Evolutionary conservation across 306 rosid species (phyloP), one percentile per base, ranked within the genome.

Genomic region (Datisca glomerata): DNA sequence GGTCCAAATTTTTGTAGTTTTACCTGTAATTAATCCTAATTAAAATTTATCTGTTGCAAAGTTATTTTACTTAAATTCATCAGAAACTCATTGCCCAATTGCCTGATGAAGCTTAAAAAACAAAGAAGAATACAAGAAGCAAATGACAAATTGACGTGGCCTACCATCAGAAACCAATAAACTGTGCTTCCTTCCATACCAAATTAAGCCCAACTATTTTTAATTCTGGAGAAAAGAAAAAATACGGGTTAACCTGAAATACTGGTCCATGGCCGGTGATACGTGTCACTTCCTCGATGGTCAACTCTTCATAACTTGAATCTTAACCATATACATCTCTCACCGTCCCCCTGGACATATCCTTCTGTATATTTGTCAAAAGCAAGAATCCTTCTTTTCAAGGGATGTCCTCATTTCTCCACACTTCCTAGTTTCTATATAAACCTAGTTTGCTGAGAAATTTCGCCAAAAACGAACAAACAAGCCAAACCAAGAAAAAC

Each of bases 251-350:
- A 14, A 15, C 52, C 61, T 55, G 22, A 27, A 18, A 18, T 18
- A 42, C 1, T 44, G 44, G 36, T 4, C 45, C 45, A 27, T 39
- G 75, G 85, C 56, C 81, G 86, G 78, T 70, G 32, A 20, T 22
- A 66, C 70, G 63, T 66, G 81, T 49, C 68, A 51, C 36, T 11
- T 16, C 48, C 34, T 24, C 18, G 60, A 57, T 69, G 6, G 68
- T 6, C 1, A 31, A 0, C 7, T 28, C 7, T 7, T 14, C 12
- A 37, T 49, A 9, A 12, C 32, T 32, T 23, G 6, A 63, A 69
- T 40, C 72, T 52, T 45, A 3, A 15, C 69, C 69, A 33, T 33
- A 29, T 24, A 40, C 43, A 42, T 40, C 17, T 40, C 51, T 21
- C 59, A 55, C 79, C 71, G 58, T 45, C 56, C n/a, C 49, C 45